Conservation (phyloP, 805 yeast genomes). For the Tetrapisispora namnaoensis region DNA sequence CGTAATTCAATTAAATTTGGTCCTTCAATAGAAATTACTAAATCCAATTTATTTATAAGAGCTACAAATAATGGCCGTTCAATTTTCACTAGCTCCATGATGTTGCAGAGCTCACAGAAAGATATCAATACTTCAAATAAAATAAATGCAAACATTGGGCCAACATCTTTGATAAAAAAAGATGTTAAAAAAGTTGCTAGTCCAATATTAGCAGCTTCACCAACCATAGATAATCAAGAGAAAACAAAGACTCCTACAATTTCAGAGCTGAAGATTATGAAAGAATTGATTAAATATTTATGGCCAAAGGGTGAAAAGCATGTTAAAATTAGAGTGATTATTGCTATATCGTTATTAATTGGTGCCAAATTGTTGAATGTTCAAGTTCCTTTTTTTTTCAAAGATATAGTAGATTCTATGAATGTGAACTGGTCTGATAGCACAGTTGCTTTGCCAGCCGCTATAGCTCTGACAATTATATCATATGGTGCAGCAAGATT, state of each 20-base stretch:
- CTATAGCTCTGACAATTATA: constrained; percentile 56
- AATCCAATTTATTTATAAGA: background rate
- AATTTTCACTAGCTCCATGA: background rate
- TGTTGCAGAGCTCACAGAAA: background rate
- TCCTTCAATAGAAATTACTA: background rate
- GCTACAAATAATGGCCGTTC: background rate
- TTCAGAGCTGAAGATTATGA: constrained; percentile 43
- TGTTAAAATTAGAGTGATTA: constrained; percentile 60
- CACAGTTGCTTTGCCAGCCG: constrained; percentile 46
- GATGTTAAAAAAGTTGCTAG: background rate
- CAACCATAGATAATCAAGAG: background rate
- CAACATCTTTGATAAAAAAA: background rate
- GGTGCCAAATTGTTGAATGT: constrained; percentile 81
- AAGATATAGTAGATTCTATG: constrained; percentile 81
- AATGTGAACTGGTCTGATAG: constrained; percentile 73
- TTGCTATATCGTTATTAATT: constrained; percentile 66
- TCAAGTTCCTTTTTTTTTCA: constrained; percentile 93
- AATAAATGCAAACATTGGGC: too few species aligned
- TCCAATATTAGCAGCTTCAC: background rate
- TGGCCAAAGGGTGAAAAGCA: constrained; percentile 72
- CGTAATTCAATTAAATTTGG: background rate
- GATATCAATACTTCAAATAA: background rate
- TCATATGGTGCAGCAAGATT: constrained; percentile 93
- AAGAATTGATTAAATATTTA: constrained; percentile 54
- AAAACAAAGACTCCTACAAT: constrained; percentile 20